Conservation (phyloP, 352 stramenopile species). For the Discostella stelligera region DNA sequence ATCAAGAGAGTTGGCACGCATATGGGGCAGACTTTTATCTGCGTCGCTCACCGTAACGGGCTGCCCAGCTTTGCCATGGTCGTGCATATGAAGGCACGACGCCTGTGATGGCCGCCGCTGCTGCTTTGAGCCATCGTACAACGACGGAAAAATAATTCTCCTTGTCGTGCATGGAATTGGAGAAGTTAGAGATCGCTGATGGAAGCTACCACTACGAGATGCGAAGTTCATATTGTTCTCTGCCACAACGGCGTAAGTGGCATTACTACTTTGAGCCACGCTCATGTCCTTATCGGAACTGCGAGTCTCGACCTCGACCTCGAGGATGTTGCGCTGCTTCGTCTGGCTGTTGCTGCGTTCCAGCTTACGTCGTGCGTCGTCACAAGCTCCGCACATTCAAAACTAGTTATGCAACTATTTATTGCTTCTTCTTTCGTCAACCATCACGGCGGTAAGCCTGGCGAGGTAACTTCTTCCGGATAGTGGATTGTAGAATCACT, state of each 20-base stretch:
- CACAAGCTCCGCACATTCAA: neutral
- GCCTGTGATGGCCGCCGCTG: neutral
- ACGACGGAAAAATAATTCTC: constrained; percentile 24
- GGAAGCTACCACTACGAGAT: neutral
- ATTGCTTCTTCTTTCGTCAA: too few species aligned
- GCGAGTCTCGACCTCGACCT: neutral
- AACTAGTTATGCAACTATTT: neutral
- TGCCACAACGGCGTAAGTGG: neutral
- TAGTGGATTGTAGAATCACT: too few species aligned
- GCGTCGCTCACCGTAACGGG: neutral
- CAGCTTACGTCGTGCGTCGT: neutral
- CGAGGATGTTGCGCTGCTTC: neutral
- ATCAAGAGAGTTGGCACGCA: constrained; percentile 26
- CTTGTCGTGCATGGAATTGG: neutral
- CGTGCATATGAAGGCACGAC: too few species aligned
- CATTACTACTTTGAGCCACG: neutral
- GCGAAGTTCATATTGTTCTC: neutral
- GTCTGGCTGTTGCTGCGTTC: neutral
- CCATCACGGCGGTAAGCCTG: too few species aligned
- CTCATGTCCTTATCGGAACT: neutral
- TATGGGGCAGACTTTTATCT: neutral
- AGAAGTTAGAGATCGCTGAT: neutral
- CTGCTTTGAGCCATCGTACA: constrained; percentile 9
- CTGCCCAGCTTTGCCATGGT: neutral
- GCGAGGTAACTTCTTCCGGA: too few species aligned